Base-by-base conservation (phyloP, 306 rosid genomes). In the Begonia peltatifolia region DNA sequence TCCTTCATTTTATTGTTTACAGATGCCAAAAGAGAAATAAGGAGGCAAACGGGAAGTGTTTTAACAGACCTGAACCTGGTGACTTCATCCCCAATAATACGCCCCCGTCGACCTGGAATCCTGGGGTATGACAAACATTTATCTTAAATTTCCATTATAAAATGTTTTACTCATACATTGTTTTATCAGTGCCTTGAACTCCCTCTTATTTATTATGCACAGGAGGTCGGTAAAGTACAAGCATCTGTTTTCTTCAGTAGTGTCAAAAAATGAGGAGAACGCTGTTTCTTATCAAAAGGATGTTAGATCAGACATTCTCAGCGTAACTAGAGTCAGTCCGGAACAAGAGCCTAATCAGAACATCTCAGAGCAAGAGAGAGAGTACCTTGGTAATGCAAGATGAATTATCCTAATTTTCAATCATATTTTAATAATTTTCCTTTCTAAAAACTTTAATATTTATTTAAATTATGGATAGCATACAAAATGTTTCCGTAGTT, bases 11-110 rank as follows among this genome's bases (percentile, higher is more conserved):
- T 30, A 30, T 30, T 59, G 58, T 61, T 72, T 61, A 53, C 62
- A 92, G 99, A 76, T 71, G 93, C 96, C 30, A 79, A 61, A 68
- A 77, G 66, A 68, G 99, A 87, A 64, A 68, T 83, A 62, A 72
- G 74, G 63, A 86, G 79, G 70, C 84, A 76, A 56, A 58, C 50
- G 57, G 89, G 83, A 43, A 69, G 64, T 18, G 53, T 56, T 50
- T 22, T 65, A 12, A 44, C 68, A 52, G 83, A 81, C 63, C 30
- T 69, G 55, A 64, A 68, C 56, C 69, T 59, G 74, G 61, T 71
- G 35, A 49, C 63, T 65, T 47, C 50, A 15, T 55, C 84, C 63
- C 42, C 59, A 5, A 67, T 56, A 63, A 68, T 52, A 50, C 73
- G 88, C 5, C 70, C 58, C 10, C 86, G 88, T 46, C 81, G 88